Conservation (phyloP, 2,329 filamentous ascomycete genomes). For the Aspergillus pseudotamarii region DNA sequence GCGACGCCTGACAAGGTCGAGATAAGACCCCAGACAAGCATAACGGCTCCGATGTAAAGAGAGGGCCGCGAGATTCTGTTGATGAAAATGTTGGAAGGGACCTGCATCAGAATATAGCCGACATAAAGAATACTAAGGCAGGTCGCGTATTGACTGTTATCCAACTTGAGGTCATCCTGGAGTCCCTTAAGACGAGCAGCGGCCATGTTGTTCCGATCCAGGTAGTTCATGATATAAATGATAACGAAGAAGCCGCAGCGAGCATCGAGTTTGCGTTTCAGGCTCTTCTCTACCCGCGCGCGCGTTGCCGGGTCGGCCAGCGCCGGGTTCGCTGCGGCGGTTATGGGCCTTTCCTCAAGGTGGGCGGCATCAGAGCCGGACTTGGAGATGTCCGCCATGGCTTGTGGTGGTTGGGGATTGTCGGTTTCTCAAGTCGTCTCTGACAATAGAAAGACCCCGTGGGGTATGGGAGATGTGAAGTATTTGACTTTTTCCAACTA, state of each 20-base stretch:
- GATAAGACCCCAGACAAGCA: constrained; percentile 65
- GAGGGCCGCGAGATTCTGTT: constrained; percentile 56
- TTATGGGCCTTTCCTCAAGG: not conserved
- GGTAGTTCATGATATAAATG: constrained; percentile 78
- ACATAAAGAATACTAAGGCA: constrained; percentile 54
- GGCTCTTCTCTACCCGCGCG: constrained; percentile 55
- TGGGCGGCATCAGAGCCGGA: not conserved
- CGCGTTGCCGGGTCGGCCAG: constrained; percentile 50
- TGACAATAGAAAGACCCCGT: not conserved
- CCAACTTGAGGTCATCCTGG: constrained; percentile 49
- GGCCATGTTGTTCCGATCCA: constrained; percentile 62
- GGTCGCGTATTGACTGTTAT: constrained; percentile 47
- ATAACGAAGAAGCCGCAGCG: constrained; percentile 72
- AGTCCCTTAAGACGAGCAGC: constrained; percentile 51
- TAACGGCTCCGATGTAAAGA: constrained; percentile 55
- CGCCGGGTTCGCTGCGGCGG: not conserved
- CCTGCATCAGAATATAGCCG: constrained; percentile 67
- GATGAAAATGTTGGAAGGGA: constrained; percentile 53
- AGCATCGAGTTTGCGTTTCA: constrained; percentile 72
- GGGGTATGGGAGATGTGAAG: not conserved
- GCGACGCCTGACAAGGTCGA: constrained; percentile 47
- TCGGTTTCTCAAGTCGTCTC: not conserved
- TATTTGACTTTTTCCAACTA: not conserved
- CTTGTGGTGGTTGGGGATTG: not conserved
- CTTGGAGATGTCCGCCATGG: not conserved